These are phyloP conservation scores for Monosporascus sp. DNA, from an alignment of 2,329 filamentous ascomycete genomes.

Conservation along the genomic window DNA sequence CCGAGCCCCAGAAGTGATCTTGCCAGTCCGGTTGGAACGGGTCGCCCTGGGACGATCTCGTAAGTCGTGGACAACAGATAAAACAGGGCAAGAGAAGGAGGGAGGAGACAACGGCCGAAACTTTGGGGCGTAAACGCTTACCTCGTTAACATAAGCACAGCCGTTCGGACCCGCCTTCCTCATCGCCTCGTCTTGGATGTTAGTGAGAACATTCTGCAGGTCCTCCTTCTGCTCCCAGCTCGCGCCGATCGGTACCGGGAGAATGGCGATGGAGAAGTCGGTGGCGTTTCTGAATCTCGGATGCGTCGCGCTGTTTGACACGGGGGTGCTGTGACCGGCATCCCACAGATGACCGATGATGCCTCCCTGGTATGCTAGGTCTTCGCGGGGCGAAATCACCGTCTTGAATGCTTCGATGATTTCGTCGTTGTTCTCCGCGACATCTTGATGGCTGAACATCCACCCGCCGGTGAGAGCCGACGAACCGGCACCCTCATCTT, in stretches of 20 bases:
- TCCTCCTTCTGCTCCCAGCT: conserved; percentile 36
- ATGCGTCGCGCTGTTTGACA: conserved; percentile 34
- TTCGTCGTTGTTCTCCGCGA: conserved; percentile 26
- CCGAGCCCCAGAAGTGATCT: conserved; percentile 21
- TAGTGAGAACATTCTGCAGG: conserved; percentile 32
- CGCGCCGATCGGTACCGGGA: conserved; percentile 30
- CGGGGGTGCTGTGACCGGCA: conserved; percentile 27
- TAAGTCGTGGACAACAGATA: not conserved
- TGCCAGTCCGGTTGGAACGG: conserved; percentile 25
- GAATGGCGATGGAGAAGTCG: conserved; percentile 29
- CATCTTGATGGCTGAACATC: conserved; percentile 30
- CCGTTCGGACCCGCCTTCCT: conserved; percentile 30
- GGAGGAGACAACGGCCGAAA: not conserved
- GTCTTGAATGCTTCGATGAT: conserved; percentile 31
- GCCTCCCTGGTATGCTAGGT: conserved; percentile 22
- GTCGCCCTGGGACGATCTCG: conserved; percentile 21
- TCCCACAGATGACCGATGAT: conserved; percentile 35
- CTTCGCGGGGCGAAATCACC: conserved; percentile 20
- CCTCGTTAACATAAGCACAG: conserved; percentile 41
- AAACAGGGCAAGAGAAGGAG: not conserved
- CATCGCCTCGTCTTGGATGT: conserved; percentile 31
- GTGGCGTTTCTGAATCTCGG: conserved; percentile 31
- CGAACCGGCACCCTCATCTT: conserved; percentile 27
- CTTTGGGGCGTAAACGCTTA: conserved; percentile 5
- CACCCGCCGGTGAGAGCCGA: conserved; percentile 33